Evolutionary conservation across 257 asterid species (phyloP).

Genomic region (Mentha longifolia): DNA sequence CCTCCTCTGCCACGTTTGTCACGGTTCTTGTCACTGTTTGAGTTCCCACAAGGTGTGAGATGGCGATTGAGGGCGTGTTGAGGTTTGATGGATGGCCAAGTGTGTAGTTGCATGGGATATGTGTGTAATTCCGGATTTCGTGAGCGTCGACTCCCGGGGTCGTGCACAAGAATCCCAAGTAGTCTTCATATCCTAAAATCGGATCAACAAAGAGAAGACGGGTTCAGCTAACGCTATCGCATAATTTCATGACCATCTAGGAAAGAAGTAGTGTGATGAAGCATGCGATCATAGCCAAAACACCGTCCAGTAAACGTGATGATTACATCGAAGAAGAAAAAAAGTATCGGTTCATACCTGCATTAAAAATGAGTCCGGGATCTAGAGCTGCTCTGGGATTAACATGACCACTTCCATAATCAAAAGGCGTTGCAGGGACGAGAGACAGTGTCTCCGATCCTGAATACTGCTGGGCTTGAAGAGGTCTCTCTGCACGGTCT

Average conservation of each 20-base stretch:
- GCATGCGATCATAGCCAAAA: too few relatives aligned
- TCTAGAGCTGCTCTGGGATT: conserved; percentile 90
- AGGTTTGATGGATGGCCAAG: conserved; percentile 86
- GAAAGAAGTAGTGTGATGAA: neutral
- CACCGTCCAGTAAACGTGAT: too few relatives aligned
- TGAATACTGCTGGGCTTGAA: conserved; percentile 78
- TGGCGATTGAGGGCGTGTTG: conserved; percentile 81
- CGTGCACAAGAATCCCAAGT: conserved; percentile 94
- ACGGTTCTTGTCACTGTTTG: conserved; percentile 76
- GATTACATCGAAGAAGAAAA: neutral
- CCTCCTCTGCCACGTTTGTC: conserved; percentile 86
- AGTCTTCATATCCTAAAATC: conserved; percentile 75
- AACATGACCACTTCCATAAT: conserved; percentile 90
- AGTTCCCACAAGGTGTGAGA: conserved; percentile 91
- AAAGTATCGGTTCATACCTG: conserved; percentile 45
- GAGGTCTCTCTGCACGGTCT: conserved; percentile 83
- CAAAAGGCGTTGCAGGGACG: conserved; percentile 82
- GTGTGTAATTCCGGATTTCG: conserved; percentile 70
- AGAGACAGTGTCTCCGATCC: conserved; percentile 67
- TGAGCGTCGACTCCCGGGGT: conserved; percentile 74
- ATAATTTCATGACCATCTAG: neutral
- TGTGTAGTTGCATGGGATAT: conserved; percentile 89
- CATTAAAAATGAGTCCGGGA: conserved; percentile 83
- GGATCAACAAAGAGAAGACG: conserved; percentile 28
- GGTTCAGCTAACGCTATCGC: neutral